Evolutionary conservation across 2,329 filamentous ascomycete genomes (phyloP).

Genomic region (Phoma sp.): DNA sequence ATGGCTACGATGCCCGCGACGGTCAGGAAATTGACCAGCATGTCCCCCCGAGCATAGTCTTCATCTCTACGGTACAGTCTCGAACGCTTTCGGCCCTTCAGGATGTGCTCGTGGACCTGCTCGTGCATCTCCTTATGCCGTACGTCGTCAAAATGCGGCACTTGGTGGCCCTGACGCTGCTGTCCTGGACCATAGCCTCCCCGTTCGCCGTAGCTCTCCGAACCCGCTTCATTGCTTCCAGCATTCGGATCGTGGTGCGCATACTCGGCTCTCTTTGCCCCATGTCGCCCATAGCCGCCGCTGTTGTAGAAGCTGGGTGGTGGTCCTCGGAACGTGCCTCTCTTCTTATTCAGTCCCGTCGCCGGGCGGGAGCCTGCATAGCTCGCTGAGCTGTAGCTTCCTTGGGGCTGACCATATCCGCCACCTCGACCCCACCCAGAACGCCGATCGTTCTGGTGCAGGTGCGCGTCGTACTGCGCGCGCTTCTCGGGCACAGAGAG

Average conservation of each 20-base stretch:
- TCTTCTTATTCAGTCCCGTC: slow-evolving; percentile 78
- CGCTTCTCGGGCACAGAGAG: slow-evolving; percentile 78
- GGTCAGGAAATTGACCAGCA: slow-evolving; percentile 39
- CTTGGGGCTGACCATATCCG: slow-evolving; percentile 58
- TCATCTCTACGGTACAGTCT: slow-evolving; percentile 18
- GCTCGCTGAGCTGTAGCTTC: slow-evolving; percentile 60
- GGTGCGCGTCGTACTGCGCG: slow-evolving; percentile 78
- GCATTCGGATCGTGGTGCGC: slow-evolving; percentile 40
- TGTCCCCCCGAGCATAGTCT: slow-evolving; percentile 33
- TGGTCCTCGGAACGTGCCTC: slow-evolving; percentile 80
- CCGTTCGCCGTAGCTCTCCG: slow-evolving; percentile 40
- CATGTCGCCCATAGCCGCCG: slow-evolving; percentile 76
- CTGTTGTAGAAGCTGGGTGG: slow-evolving; percentile 87
- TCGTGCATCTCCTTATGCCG: slow-evolving; percentile 77
- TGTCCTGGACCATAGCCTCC: slow-evolving; percentile 68
- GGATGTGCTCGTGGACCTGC: slow-evolving; percentile 62
- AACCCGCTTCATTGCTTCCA: slow-evolving; percentile 27
- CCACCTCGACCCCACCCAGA: slow-evolving; percentile 40
- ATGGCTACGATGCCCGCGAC: slow-evolving; percentile 35
- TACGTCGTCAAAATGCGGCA: slow-evolving; percentile 79
- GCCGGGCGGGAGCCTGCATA: slow-evolving; percentile 77
- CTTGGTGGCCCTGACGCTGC: slow-evolving; percentile 54
- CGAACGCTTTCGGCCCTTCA: slow-evolving; percentile 49
- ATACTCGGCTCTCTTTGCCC: slow-evolving; percentile 62
- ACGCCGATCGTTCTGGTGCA: slow-evolving; percentile 49